These are phyloP conservation scores for Saksenaea oblongispora DNA, from an alignment of 371 early-diverging fungal species.

Conservation along the genomic window DNA sequence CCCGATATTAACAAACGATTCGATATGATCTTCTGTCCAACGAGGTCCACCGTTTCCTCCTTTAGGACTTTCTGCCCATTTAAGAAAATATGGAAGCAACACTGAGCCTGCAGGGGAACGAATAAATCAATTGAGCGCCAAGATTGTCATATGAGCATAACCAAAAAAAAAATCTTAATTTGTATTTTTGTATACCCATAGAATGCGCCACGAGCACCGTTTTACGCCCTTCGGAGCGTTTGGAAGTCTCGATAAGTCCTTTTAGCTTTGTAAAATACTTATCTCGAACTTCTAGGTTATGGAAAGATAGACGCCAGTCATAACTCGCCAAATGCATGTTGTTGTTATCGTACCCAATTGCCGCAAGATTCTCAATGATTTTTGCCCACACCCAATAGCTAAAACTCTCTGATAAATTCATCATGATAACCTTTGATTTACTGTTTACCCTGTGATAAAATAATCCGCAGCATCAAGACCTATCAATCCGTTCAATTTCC, in stretches of 20 bases:
- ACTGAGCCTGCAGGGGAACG: constrained; percentile 60
- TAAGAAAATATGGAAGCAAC: constrained; percentile 85
- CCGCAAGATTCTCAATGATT: constrained; percentile 81
- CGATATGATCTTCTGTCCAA: constrained; percentile 87
- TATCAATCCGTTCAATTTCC: constrained; percentile 6
- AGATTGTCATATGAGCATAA: neutral
- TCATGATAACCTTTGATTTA: neutral
- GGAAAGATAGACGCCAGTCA: constrained; percentile 90
- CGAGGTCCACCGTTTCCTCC: constrained; percentile 76
- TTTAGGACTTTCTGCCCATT: constrained; percentile 82
- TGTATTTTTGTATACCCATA: constrained; percentile 42
- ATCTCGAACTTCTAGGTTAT: constrained; percentile 88
- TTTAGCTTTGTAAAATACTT: constrained; percentile 83
- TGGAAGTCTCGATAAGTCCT: constrained; percentile 69
- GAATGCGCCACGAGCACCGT: constrained; percentile 71
- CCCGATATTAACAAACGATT: constrained; percentile 84
- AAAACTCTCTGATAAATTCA: neutral
- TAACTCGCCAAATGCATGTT: constrained; percentile 88
- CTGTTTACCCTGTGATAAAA: constrained; percentile 80
- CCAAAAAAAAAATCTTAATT: constrained; percentile 1
- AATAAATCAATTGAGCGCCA: neutral
- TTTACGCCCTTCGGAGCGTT: constrained; percentile 52
- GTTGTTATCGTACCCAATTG: constrained; percentile 88
- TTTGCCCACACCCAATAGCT: constrained; percentile 94
- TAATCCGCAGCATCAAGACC: constrained; percentile 94